Conservation (phyloP, 441 rosid genomes). For the Corymbia calophylla region DNA sequence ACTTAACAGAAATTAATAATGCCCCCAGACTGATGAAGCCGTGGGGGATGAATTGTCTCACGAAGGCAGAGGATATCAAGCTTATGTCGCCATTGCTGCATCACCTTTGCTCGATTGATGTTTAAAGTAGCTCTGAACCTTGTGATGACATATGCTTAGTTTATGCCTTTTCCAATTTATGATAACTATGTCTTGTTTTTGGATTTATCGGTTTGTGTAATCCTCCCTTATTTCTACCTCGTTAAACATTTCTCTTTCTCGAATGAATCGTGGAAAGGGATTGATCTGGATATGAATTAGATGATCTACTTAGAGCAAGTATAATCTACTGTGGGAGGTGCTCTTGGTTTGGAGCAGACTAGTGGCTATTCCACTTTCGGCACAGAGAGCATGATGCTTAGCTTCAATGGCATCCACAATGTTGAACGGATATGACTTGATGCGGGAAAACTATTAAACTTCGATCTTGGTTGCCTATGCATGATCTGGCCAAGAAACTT, state of each 20-base stretch:
- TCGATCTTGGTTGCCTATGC: too few species aligned
- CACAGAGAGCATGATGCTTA: constrained; percentile 15
- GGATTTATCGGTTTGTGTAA: too few species aligned
- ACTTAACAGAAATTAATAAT: too few species aligned
- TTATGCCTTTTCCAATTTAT: background rate
- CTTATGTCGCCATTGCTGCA: background rate
- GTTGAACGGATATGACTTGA: background rate
- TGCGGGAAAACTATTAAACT: too few species aligned
- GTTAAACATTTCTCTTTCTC: background rate
- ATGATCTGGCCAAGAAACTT: too few species aligned
- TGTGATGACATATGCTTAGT: background rate
- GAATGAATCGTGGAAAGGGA: background rate
- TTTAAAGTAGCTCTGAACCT: background rate
- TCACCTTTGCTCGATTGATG: background rate
- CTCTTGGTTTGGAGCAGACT: background rate
- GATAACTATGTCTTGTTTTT: background rate
- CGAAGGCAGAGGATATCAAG: too few species aligned
- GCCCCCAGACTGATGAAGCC: too few species aligned
- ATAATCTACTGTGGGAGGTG: background rate
- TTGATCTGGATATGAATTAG: background rate
- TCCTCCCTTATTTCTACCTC: background rate
- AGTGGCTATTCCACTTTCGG: background rate
- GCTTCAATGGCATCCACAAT: constrained; percentile 36
- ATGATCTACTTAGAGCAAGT: accelerated
- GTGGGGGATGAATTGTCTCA: too few species aligned